These are phyloP conservation scores for Colletotrichum theobromicola DNA, from an alignment of 2,329 filamentous ascomycete species.

Conservation along the genomic window DNA sequence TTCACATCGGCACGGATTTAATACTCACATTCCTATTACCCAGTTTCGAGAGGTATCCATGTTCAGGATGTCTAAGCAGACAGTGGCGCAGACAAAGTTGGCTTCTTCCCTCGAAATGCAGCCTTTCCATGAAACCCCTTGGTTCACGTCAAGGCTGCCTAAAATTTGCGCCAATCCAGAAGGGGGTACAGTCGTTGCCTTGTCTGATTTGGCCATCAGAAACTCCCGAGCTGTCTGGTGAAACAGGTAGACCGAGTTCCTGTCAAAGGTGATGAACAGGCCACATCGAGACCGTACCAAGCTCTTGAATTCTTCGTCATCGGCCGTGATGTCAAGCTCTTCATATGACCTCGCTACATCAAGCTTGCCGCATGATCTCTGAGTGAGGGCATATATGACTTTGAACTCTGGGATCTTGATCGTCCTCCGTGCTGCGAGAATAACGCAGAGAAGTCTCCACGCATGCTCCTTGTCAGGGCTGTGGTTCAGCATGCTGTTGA, in stretches of 20 bases:
- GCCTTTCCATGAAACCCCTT: background rate
- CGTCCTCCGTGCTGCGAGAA: background rate
- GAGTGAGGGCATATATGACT: background rate
- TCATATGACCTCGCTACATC: background rate
- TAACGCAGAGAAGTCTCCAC: background rate
- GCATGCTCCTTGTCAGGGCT: background rate
- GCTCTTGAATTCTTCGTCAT: background rate
- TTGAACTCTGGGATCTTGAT: background rate
- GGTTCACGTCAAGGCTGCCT: background rate
- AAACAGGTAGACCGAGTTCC: background rate
- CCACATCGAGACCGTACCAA: background rate
- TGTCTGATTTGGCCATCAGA: background rate
- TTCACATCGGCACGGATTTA: background rate
- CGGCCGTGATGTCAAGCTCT: background rate
- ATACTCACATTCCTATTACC: background rate
- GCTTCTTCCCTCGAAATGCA: background rate
- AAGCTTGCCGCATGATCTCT: background rate
- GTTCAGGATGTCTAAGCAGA: background rate
- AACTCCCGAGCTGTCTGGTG: background rate
- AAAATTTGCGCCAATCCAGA: background rate
- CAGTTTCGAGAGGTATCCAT: background rate
- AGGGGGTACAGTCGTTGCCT: background rate
- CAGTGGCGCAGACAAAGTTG: background rate
- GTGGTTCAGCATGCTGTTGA: background rate
- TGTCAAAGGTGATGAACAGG: background rate